These are phyloP conservation scores for Blastomyces parvus DNA, from an alignment of 2,329 filamentous ascomycete genomes.

Conservation along the genomic window DNA sequence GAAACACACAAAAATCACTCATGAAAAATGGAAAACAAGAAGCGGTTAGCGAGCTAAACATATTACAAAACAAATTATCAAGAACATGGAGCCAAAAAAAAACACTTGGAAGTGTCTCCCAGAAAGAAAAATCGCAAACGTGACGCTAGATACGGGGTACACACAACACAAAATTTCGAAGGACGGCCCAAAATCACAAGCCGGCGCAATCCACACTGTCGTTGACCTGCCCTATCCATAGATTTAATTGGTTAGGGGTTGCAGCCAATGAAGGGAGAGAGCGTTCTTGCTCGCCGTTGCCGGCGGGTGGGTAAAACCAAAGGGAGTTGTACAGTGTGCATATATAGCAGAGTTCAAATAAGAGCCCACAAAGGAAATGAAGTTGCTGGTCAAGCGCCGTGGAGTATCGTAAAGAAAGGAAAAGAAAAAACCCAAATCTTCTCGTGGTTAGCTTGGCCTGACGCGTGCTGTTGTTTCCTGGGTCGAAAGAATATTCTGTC, in stretches of 20 bases:
- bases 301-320: not conserved
- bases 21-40: not conserved
- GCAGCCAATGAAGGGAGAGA: not conserved
- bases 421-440: not conserved
- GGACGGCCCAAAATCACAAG: not conserved
- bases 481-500: not conserved
- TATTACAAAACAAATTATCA: conserved; percentile 6
- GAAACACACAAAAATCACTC: not conserved
- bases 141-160: not conserved
- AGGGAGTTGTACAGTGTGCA: not conserved
- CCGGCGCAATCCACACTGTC: not conserved
- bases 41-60: not conserved
- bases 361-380: not conserved
- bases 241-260: not conserved
- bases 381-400: conserved; percentile 6
- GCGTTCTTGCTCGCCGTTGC: not conserved
- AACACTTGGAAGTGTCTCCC: not conserved
- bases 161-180: not conserved
- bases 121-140: not conserved
- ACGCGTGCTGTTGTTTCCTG: not conserved
- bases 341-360: not conserved
- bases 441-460: not conserved
- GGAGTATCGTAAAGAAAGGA: not conserved
- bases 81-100: not conserved
- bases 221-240: not conserved